phyloP scores from a whole-genome alignment of 805 yeast genomes.

The Debaryomyces hansenii region DNA sequence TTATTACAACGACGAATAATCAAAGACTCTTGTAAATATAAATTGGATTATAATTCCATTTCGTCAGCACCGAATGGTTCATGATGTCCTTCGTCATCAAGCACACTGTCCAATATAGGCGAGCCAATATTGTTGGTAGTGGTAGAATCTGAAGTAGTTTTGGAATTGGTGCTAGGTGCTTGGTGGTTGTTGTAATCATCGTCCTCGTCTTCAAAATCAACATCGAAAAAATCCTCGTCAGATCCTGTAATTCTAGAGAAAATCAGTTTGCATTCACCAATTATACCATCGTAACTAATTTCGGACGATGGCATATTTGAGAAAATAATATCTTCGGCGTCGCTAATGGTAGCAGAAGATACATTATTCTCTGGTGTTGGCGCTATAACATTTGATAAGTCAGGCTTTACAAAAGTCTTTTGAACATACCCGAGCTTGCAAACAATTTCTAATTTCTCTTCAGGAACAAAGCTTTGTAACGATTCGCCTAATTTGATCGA shows the following conservation, averaged over 20 bases:
- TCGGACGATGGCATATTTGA: slow-evolving; percentile 77
- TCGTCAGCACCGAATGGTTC: slow-evolving; percentile 46
- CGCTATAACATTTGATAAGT: slow-evolving; percentile 36
- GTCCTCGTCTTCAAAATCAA: slow-evolving; percentile 94
- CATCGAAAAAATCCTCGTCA: slow-evolving; percentile 93
- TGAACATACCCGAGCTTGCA: slow-evolving; percentile 43
- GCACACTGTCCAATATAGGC: slow-evolving; percentile 25
- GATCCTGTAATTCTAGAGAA: slow-evolving; percentile 85
- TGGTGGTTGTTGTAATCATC: slow-evolving; percentile 36
- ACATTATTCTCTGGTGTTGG: slow-evolving; percentile 29
- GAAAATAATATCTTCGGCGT: slow-evolving; percentile 45
- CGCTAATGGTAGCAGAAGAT: slow-evolving; percentile 23
- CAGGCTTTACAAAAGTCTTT: slow-evolving; percentile 35
- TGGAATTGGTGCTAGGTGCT: not conserved
- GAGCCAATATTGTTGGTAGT: not conserved
- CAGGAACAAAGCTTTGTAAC: slow-evolving; percentile 80
- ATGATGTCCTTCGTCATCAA: slow-evolving; percentile 39
- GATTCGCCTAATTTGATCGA: slow-evolving; percentile 86
- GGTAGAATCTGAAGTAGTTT: not conserved
- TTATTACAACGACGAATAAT: no score
- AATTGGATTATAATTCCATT: slow-evolving; percentile 31
- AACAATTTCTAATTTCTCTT: slow-evolving; percentile 54
- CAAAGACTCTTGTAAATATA: no score
- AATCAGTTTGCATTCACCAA: slow-evolving; percentile 74
- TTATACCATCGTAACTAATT: slow-evolving; percentile 86